A percentile compares a stretch with the other conserved stretches of the same genome.
Conservation (phyloP, 495 filamentous ascomycete species). For the Letharia columbiana region DNA sequence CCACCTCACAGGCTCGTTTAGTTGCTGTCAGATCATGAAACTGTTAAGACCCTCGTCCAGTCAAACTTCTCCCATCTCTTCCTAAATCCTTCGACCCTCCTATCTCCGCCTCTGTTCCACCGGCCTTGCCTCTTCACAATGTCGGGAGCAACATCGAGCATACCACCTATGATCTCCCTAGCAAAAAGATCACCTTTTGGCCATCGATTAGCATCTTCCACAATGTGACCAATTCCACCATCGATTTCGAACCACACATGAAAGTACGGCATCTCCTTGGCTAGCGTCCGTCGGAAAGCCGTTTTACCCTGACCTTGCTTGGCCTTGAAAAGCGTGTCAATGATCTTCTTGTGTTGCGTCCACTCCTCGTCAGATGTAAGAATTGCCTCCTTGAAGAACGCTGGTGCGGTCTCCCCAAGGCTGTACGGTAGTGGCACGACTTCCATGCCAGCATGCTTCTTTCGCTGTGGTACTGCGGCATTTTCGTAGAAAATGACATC, state of each 20-base stretch:
- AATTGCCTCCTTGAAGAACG: conserved; percentile 94
- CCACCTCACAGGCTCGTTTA: background rate
- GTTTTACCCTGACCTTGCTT: conserved; percentile 62
- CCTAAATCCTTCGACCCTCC: conserved; percentile 67
- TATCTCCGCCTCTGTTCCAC: conserved; percentile 67
- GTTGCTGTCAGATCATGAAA: conserved; percentile 30
- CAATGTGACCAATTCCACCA: conserved; percentile 84
- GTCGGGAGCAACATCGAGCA: conserved; percentile 76
- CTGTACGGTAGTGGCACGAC: conserved; percentile 81
- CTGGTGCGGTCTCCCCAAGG: conserved; percentile 80
- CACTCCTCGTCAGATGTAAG: conserved; percentile 81
- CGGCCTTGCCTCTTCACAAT: conserved; percentile 86
- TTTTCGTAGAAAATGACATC: conserved; percentile 98
- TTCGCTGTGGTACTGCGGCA: conserved; percentile 69
- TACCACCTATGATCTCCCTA: conserved; percentile 83
- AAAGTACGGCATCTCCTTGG: conserved; percentile 98
- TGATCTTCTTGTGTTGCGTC: conserved; percentile 89
- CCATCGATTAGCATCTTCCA: conserved; percentile 83
- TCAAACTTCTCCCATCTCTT: conserved; percentile 88
- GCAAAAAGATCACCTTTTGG: conserved; percentile 91
- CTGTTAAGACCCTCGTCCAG: conserved; percentile 79
- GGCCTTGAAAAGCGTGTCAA: conserved; percentile 71
- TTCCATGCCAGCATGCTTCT: conserved; percentile 77
- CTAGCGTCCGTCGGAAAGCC: conserved; percentile 74
- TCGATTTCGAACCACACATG: conserved; percentile 94